These are phyloP conservation scores for Beauveria sp. DNA, from an alignment of 2,329 filamentous ascomycete genomes.

Conservation along the genomic window DNA sequence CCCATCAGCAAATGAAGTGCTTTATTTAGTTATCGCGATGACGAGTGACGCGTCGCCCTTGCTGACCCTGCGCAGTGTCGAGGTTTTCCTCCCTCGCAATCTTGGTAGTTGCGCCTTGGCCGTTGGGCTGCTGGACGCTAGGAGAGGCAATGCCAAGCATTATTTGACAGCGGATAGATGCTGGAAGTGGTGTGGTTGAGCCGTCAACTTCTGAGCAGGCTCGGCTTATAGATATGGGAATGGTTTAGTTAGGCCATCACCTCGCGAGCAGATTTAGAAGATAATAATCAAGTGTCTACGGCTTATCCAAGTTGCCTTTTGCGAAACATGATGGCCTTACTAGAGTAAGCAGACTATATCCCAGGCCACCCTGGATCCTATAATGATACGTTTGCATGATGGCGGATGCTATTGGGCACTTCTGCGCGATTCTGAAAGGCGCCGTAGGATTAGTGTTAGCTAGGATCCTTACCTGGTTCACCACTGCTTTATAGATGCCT, in stretches of 20 bases:
- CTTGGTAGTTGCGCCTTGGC: no score
- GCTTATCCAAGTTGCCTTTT: slow-evolving; percentile 21
- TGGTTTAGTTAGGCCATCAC: not conserved
- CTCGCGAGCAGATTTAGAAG: not conserved
- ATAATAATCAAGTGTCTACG: slow-evolving; percentile 6
- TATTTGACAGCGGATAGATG: no score
- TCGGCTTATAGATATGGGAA: not conserved
- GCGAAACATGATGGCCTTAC: slow-evolving; percentile 38
- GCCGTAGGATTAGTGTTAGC: slow-evolving; percentile 21
- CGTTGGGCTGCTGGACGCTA: no score
- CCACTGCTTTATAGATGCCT: slow-evolving; percentile 31
- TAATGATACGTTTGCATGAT: slow-evolving; percentile 42
- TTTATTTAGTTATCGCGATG: no score
- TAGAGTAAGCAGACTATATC: slow-evolving; percentile 36
- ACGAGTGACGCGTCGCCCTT: no score
- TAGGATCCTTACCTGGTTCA: slow-evolving; percentile 20
- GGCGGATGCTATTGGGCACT: slow-evolving; percentile 30
- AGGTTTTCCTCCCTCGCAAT: no score
- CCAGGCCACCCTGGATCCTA: slow-evolving; percentile 38
- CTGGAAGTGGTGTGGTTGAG: no score
- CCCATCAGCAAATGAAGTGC: no score
- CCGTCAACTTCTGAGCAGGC: no score
- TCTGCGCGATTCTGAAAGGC: slow-evolving; percentile 26
- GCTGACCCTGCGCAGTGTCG: no score
- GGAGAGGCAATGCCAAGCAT: no score